Percentiles rank a stretch among this genome's conserved stretches.
Evolutionary conservation across 257 asterid genomes (phyloP).

Genomic region (Rubia yunnanensis): DNA sequence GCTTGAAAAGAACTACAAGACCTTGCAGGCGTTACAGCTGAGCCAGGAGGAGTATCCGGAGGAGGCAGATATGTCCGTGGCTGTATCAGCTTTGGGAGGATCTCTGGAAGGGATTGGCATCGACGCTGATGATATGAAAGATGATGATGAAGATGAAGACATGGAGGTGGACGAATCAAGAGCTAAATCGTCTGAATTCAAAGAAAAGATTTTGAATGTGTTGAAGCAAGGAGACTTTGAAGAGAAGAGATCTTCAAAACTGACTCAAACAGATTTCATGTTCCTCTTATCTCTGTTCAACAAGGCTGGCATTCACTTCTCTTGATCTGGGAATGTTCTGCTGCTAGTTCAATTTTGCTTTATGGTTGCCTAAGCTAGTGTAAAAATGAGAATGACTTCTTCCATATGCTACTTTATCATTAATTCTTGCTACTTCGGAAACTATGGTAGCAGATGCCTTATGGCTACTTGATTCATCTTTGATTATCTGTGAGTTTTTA

Average conservation of each 20-base stretch:
- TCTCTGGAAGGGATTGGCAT: constrained; percentile 58
- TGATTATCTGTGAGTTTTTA: not conserved
- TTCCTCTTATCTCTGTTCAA: constrained; percentile 69
- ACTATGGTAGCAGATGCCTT: not conserved
- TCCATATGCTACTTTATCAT: not conserved
- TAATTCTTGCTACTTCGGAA: not conserved
- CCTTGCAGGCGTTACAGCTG: constrained; percentile 70
- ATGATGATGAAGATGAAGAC: constrained; percentile 55
- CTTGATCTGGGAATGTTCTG: constrained; percentile 27
- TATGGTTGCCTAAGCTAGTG: not conserved
- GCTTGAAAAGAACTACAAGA: constrained; percentile 82
- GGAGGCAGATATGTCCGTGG: constrained; percentile 42
- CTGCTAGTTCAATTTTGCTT: constrained; percentile 18
- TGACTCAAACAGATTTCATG: constrained; percentile 75
- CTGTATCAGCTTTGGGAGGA: constrained; percentile 66
- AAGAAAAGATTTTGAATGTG: constrained; percentile 53
- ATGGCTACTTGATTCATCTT: not conserved
- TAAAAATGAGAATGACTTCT: constrained; percentile 3
- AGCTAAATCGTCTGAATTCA: constrained; percentile 49
- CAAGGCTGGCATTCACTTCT: constrained; percentile 77
- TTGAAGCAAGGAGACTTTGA: constrained; percentile 62
- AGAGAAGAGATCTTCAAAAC: constrained; percentile 71
- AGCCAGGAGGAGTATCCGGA: constrained; percentile 32
- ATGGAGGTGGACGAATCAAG: constrained; percentile 72
- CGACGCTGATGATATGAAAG: constrained; percentile 43